These are phyloP conservation scores for Agarophyton chilense DNA, from an alignment of 23 red algal genomes.

Conservation along the genomic window DNA sequence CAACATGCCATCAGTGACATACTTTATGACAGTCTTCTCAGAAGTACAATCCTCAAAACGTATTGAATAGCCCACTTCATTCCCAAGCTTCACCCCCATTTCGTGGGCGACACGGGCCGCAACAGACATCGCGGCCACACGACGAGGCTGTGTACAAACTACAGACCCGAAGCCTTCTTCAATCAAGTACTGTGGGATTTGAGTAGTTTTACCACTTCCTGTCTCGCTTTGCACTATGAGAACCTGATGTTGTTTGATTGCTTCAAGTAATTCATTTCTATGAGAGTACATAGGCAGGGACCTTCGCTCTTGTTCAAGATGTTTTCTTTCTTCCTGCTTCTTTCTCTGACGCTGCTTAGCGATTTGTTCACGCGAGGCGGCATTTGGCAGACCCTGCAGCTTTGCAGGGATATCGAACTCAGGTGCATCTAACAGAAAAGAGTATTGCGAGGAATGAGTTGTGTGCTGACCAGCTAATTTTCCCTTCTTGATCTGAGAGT, in stretches of 20 bases:
- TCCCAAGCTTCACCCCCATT: conserved; percentile 82
- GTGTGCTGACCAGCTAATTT: not conserved
- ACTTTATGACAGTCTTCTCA: conserved; percentile 86
- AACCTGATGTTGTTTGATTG: conserved; percentile 70
- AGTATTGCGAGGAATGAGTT: not conserved
- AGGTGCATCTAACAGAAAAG: conserved; percentile 11
- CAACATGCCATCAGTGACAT: conserved; percentile 96
- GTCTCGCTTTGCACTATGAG: conserved; percentile 85
- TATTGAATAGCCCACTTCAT: conserved; percentile 92
- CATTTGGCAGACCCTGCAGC: not conserved
- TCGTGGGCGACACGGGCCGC: conserved; percentile 92
- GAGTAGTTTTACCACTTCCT: conserved; percentile 93
- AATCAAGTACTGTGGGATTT: conserved; percentile 84
- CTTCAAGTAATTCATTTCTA: conserved; percentile 63
- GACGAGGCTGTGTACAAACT: conserved; percentile 86
- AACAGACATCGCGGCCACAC: conserved; percentile 97
- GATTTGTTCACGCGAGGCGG: not conserved
- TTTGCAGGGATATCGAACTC: not conserved
- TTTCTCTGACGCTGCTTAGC: conserved; percentile 5
- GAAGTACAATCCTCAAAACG: conserved; percentile 97
- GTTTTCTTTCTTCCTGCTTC: conserved; percentile 13
- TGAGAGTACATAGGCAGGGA: conserved; percentile 72
- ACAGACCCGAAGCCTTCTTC: conserved; percentile 78
- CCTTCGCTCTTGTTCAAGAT: conserved; percentile 34
- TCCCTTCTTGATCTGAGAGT: conserved; percentile 55